phyloP scores from a whole-genome alignment of 371 early-diverging fungal genomes.

The Amoeboaphelidium protococcarum region DNA sequence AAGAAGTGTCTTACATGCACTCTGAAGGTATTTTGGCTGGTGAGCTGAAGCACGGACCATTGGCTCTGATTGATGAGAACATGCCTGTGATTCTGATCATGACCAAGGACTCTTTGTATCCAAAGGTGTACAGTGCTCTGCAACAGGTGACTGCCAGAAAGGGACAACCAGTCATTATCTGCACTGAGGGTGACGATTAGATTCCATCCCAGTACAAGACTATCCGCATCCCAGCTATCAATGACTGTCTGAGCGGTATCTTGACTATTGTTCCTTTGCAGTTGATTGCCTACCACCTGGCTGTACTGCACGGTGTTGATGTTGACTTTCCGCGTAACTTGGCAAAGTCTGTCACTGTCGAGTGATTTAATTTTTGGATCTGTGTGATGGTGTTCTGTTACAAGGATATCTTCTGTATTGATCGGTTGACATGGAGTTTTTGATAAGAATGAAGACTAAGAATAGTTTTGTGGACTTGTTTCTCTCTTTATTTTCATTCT shows the following conservation, averaged over 20 bases:
- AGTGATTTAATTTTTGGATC: neutral
- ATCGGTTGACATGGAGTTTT: no score
- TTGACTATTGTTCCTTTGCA: constrained; percentile 92
- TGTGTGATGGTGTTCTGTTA: no score
- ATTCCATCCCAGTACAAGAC: constrained; percentile 21
- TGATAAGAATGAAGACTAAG: no score
- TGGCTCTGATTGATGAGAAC: constrained; percentile 94
- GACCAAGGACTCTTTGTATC: constrained; percentile 59
- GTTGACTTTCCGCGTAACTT: constrained; percentile 98
- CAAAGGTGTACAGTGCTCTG: constrained; percentile 83
- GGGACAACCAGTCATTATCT: constrained; percentile 91
- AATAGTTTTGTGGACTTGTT: no score
- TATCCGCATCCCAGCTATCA: constrained; percentile 77
- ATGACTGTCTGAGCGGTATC: constrained; percentile 52
- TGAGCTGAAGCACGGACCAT: constrained; percentile 98
- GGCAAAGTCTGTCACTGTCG: constrained; percentile 33
- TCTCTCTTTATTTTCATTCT: no score
- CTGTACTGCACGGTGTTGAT: constrained; percentile 79
- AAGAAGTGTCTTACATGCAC: constrained; percentile 97
- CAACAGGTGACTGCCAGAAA: constrained; percentile 92
- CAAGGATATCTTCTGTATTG: no score
- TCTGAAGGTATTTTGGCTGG: constrained; percentile 95
- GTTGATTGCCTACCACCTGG: constrained; percentile 89
- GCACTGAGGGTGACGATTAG: constrained; percentile 28
- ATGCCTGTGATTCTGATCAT: constrained; percentile 85